These are phyloP conservation scores for Monosporascus ibericus DNA, from an alignment of 2,329 filamentous ascomycete genomes.

Conservation along the genomic window DNA sequence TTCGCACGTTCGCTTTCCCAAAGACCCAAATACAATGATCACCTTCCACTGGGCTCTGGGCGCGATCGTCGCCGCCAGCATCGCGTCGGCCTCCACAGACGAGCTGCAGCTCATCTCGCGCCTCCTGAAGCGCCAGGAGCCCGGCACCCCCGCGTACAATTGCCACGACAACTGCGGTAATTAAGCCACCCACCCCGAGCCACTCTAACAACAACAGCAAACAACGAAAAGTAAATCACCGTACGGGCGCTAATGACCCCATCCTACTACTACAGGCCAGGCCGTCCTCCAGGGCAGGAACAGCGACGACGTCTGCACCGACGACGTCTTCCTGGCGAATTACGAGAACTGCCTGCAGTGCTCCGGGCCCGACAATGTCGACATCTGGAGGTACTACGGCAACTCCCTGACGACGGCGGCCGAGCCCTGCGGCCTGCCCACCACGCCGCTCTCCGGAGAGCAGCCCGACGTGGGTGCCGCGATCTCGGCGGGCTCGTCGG, in stretches of 20 bases:
- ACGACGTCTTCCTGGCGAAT: constrained; percentile 32
- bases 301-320: constrained; percentile 29
- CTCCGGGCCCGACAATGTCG: constrained; percentile 29
- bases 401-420: constrained; percentile 27
- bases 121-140: constrained; percentile 32
- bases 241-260: background rate
- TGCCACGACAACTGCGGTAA: constrained; percentile 47
- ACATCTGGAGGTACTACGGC: constrained; percentile 40
- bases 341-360: constrained; percentile 39
- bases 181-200: constrained; percentile 7
- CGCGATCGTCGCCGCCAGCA: constrained; percentile 7
- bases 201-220: no score
- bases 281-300: constrained; percentile 29
- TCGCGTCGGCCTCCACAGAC: constrained; percentile 10
- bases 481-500: constrained; percentile 7
- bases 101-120: constrained; percentile 14
- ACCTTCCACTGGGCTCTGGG: constrained; percentile 6
- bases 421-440: constrained; percentile 22
- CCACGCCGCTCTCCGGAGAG: constrained; percentile 10
- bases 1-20: constrained; percentile 5
- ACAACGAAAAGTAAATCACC: background rate
- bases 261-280: constrained; percentile 12
- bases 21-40: constrained; percentile 7
- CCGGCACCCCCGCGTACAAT: constrained; percentile 36
- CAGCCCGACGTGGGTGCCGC: constrained; percentile 14